Evolutionary conservation across 2,329 filamentous ascomycete species (phyloP), one percentile per base, ranked within the genome.

Genomic region (Epichloe baconii): DNA sequence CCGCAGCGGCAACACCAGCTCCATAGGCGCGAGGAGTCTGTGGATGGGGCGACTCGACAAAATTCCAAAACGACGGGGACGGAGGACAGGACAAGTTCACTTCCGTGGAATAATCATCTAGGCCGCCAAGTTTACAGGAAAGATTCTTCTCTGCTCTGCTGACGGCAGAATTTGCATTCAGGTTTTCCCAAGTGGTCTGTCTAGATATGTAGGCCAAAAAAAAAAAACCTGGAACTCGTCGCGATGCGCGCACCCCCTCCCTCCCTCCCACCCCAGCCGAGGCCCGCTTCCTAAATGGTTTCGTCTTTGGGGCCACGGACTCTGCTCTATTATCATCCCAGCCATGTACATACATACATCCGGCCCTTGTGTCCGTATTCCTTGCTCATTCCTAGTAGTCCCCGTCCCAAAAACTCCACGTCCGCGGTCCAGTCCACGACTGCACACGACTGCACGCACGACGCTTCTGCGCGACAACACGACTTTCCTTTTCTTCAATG

Each of bases 401-500:
- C 10, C 8, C 15, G 17, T 31, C 53, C 47, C 51, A 47, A 45
- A 50, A 45, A 50, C 51, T 46, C 43, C 46, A 49, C 43, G 37
- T 40, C 37, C 37, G 14, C 54, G 50, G 52, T 53, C 42, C 55
- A 19, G 19, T 3, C 3, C 19, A 45, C 51, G 46, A 47, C 51
- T 40, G 2, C 23, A 26, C 23, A 26, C 23, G 23, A 26, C 23
- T 15, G 36, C 36, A 38, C 36, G 36, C 36, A 38, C 36, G 6
- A 52, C 51, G 47, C 52, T 55, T 50, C 21, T 50, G 53, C 51
- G 59, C 54, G 52, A 49, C 52, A 43, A 43, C 49, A 52, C 26
- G 35, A 35, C 36, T 36, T 49, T 44, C 19, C 37, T 23, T 14
- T 26, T 14, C 31, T 49, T 19, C 31, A n/a, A 44, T 26, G 19